Conservation (phyloP, 2,329 filamentous ascomycete species). For the Alternaria gansuensis region DNA sequence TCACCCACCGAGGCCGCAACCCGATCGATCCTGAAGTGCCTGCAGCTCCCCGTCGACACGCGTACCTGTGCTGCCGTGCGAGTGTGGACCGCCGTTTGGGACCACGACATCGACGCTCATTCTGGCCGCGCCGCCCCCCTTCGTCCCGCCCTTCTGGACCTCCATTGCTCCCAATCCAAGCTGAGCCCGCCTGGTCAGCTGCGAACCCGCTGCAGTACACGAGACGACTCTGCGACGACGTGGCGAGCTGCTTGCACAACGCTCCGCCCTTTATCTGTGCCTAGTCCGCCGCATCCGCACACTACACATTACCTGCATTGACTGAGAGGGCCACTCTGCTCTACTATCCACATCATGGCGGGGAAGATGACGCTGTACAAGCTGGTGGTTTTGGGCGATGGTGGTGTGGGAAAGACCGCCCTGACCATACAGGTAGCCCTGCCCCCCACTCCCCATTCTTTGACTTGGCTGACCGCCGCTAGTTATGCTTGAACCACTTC, state of each 20-base stretch:
- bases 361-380: constrained; percentile 97
- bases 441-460: not conserved
- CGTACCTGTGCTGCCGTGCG: constrained; percentile 33
- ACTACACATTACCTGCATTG: constrained; percentile 12
- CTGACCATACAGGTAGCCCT: constrained; percentile 83
- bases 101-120: constrained; percentile 23
- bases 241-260: constrained; percentile 27
- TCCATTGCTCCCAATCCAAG: constrained; percentile 19
- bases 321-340: constrained; percentile 8
- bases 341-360: constrained; percentile 68
- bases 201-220: constrained; percentile 23
- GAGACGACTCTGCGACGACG: constrained; percentile 32
- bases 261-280: constrained; percentile 18
- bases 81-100: constrained; percentile 30
- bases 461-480: constrained; percentile 31
- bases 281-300: constrained; percentile 8
- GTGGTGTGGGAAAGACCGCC: constrained; percentile 92
- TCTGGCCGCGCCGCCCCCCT: constrained; percentile 27
- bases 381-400: constrained; percentile 92
- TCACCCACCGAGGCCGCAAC: constrained; percentile 21
- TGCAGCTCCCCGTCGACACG: constrained; percentile 44
- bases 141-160: constrained; percentile 24
- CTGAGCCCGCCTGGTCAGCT: constrained; percentile 40
- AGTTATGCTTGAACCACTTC: constrained; percentile 98
- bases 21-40: constrained; percentile 36